Percentiles rank a stretch among this genome's conserved stretches.
phyloP scores from a whole-genome alignment of 257 asterid species.

The Ballota nigra region DNA sequence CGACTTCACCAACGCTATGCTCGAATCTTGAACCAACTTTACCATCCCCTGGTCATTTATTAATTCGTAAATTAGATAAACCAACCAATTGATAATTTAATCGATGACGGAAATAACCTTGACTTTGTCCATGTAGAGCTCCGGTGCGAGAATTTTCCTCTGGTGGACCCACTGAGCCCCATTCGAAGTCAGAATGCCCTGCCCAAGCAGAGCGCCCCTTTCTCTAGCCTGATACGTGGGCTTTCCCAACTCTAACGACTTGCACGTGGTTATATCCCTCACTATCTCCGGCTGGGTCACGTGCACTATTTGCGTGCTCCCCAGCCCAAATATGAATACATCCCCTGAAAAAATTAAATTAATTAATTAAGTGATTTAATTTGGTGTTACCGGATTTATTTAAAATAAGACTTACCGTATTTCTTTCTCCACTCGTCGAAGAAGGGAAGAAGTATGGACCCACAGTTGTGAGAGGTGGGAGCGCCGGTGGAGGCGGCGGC shows the following conservation, averaged over 20 bases:
- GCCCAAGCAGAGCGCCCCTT: slow-evolving; percentile 39
- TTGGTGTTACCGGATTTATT: no score
- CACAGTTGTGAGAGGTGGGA: slow-evolving; percentile 35
- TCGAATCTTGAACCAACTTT: slow-evolving; percentile 31
- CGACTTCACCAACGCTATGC: slow-evolving; percentile 22
- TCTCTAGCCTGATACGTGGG: slow-evolving; percentile 34
- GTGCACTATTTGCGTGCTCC: slow-evolving; percentile 33
- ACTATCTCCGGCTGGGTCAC: slow-evolving; percentile 32
- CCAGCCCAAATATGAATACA: slow-evolving; percentile 28
- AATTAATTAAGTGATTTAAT: no score
- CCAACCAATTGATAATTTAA: no score
- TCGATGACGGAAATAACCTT: no score
- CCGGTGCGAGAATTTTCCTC: slow-evolving; percentile 47
- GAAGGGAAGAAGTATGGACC: slow-evolving; percentile 39
- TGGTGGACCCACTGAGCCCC: slow-evolving; percentile 40
- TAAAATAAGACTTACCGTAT: slow-evolving; percentile 32
- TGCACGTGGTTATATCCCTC: slow-evolving; percentile 31
- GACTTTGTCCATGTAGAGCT: background rate
- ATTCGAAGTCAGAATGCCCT: slow-evolving; percentile 44
- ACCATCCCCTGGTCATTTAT: slow-evolving; percentile 36
- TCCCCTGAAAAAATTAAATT: background rate
- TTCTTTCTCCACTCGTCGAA: slow-evolving; percentile 45
- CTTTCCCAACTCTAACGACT: slow-evolving; percentile 39
- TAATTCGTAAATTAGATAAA: no score
- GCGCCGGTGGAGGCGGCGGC: slow-evolving; percentile 1